A percentile compares a stretch with the other conserved stretches of the same genome.
Conservation (phyloP, 352 stramenopile genomes). For the Phytophthora palmivora region DNA sequence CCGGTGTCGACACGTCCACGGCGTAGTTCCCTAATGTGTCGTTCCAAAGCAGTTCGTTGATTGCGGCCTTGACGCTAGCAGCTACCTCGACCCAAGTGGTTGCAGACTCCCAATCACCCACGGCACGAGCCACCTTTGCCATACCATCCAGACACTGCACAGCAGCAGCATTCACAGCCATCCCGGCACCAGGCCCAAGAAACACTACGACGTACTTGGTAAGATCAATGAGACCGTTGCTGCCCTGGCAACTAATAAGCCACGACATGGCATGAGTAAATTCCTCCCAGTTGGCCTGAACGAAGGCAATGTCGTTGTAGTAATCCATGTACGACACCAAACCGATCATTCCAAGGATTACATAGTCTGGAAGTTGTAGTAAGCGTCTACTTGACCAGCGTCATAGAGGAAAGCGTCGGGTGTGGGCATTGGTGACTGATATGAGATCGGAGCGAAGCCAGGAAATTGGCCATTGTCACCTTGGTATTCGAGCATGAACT, state of each 20-base stretch:
- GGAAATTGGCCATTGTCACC: slow-evolving; percentile 23
- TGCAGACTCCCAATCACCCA: slow-evolving; percentile 30
- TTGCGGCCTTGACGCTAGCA: slow-evolving; percentile 29
- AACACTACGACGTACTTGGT: slow-evolving; percentile 33
- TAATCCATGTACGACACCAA: slow-evolving; percentile 46
- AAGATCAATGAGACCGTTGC: slow-evolving; percentile 36
- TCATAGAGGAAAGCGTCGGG: slow-evolving; percentile 39
- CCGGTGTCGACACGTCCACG: slow-evolving; percentile 22
- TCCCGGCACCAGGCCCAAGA: slow-evolving; percentile 25
- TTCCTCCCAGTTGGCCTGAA: slow-evolving; percentile 26
- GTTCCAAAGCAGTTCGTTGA: slow-evolving; percentile 45
- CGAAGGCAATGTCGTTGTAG: slow-evolving; percentile 30
- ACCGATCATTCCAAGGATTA: slow-evolving; percentile 38
- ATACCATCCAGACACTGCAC: slow-evolving; percentile 39
- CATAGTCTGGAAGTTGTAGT: slow-evolving; percentile 40
- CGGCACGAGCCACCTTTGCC: slow-evolving; percentile 23
- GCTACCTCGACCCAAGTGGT: slow-evolving; percentile 21
- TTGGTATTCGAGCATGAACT: slow-evolving; percentile 40
- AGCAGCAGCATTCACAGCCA: slow-evolving; percentile 34
- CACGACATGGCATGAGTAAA: slow-evolving; percentile 27
- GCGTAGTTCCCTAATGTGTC: slow-evolving; percentile 35
- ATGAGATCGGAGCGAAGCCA: slow-evolving; percentile 35
- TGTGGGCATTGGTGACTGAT: slow-evolving; percentile 37
- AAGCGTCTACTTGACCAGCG: slow-evolving; percentile 19
- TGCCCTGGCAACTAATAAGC: slow-evolving; percentile 25